Evolutionary conservation across 179 eudicot genomes (phyloP).

Genomic region (Silene vulgaris): DNA sequence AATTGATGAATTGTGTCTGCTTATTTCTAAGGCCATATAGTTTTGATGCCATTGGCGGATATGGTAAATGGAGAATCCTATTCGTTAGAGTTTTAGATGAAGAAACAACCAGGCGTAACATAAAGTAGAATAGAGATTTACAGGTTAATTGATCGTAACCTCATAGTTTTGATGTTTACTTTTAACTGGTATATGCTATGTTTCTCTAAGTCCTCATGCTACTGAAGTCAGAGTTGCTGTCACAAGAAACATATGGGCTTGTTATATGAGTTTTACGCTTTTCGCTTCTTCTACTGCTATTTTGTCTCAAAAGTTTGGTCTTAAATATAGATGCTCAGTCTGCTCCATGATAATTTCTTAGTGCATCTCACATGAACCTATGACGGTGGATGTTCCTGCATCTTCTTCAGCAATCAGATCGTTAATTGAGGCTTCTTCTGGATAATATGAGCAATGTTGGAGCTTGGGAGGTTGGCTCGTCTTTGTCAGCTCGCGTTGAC

Average conservation of each 20-base stretch:
- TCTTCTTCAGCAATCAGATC: too few species aligned
- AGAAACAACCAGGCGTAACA: not conserved
- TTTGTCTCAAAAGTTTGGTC: constrained; percentile 16
- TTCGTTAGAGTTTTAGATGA: not conserved
- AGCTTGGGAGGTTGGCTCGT: too few species aligned
- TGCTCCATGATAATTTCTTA: constrained; percentile 24
- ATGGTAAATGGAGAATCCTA: not conserved
- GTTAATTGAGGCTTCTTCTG: too few species aligned
- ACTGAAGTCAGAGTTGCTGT: too few species aligned
- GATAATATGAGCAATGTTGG: too few species aligned
- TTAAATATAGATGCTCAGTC: not conserved
- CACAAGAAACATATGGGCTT: too few species aligned
- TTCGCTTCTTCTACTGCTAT: not conserved
- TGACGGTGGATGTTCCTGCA: constrained; percentile 72
- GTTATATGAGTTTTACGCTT: not conserved
- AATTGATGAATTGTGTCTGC: too few species aligned
- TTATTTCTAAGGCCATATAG: not conserved
- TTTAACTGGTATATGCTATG: not conserved
- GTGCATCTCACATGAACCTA: constrained; percentile 23
- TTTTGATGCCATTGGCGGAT: not conserved
- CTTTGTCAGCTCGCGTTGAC: too few species aligned
- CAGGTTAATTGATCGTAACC: not conserved
- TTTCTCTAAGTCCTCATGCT: not conserved
- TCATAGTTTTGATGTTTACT: constrained; percentile 8
- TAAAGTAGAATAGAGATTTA: not conserved